These are phyloP conservation scores for Skeletonema costatum DNA, from an alignment of 108 stramenopile genomes.

Conservation along the genomic window DNA sequence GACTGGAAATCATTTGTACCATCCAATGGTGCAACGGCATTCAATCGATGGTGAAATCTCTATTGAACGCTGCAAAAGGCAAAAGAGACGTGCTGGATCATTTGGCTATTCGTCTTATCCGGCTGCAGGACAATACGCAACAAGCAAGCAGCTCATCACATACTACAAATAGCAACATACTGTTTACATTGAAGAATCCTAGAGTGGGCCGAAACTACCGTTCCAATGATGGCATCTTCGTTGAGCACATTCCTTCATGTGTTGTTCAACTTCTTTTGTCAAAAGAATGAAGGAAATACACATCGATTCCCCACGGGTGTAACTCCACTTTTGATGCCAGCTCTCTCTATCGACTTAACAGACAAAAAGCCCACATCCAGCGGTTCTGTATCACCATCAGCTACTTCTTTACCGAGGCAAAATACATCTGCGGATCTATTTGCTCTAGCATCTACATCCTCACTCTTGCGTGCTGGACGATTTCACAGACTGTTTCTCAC, in stretches of 20 bases:
- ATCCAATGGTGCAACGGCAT: slow-evolving; percentile 9
- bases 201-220: slow-evolving; percentile 73
- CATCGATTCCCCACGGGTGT: slow-evolving; percentile 40
- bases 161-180: slow-evolving; percentile 3
- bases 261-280: slow-evolving; percentile 71
- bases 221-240: slow-evolving; percentile 65
- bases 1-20: slow-evolving; percentile 21
- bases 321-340: slow-evolving; percentile 38
- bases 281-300: slow-evolving; percentile 27
- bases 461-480: slow-evolving; percentile 27
- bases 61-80: slow-evolving; percentile 21
- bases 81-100: slow-evolving; percentile 13
- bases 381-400: slow-evolving; percentile 8
- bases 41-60: slow-evolving; percentile 39
- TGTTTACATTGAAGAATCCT: slow-evolving; percentile 55
- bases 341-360: slow-evolving; percentile 17
- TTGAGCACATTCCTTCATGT: slow-evolving; percentile 71
- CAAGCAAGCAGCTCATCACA: background rate
- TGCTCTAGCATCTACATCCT: slow-evolving; percentile 38
- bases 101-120: slow-evolving; percentile 46
- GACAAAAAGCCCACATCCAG: slow-evolving; percentile 24
- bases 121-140: slow-evolving; percentile 6
- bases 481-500: slow-evolving; percentile 82
- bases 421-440: slow-evolving; percentile 29
- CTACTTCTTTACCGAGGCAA: slow-evolving; percentile 13